Evolutionary conservation across 352 stramenopile species (phyloP).

Genomic region (Phytopythium boreale): DNA sequence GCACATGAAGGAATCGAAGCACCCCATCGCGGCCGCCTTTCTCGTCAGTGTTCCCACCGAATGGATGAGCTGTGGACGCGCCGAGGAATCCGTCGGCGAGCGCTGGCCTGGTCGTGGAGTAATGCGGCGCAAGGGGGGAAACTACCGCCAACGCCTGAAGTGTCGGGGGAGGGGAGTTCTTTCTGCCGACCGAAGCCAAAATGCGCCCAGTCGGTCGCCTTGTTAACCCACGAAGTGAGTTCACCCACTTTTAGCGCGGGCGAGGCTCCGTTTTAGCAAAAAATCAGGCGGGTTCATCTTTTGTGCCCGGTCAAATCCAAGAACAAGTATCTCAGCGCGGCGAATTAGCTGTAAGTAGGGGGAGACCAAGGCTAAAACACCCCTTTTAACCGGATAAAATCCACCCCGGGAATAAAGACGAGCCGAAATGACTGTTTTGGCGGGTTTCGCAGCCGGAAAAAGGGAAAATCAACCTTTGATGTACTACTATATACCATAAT

Average conservation of each 20-base stretch:
- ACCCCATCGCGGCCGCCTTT: slow-evolving; percentile 36
- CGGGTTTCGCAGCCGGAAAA: not conserved
- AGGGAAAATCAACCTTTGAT: not conserved
- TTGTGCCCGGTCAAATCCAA: not conserved
- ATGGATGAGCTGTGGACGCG: too few species aligned
- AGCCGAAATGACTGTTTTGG: not conserved
- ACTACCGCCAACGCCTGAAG: not conserved
- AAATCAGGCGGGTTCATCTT: not conserved
- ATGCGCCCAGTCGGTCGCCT: not conserved
- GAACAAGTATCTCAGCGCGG: not conserved
- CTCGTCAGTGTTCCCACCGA: too few species aligned
- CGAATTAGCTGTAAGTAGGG: not conserved
- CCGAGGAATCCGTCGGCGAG: too few species aligned
- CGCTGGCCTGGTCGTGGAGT: not conserved
- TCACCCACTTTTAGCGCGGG: slow-evolving; percentile 1
- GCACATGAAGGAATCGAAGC: slow-evolving; percentile 56
- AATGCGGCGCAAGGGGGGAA: not conserved
- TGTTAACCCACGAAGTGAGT: slow-evolving; percentile 3
- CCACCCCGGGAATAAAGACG: too few species aligned
- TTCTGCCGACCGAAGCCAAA: slow-evolving; percentile 5
- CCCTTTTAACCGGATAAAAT: not conserved
- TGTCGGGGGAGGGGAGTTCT: not conserved
- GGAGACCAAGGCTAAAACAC: not conserved
- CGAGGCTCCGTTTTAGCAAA: not conserved
- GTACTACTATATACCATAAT: too few species aligned